Evolutionary conservation across 2,329 filamentous ascomycete genomes (phyloP), one percentile per base, ranked within the genome.

Genomic region (Teratosphaeria pseudoeucalypti): DNA sequence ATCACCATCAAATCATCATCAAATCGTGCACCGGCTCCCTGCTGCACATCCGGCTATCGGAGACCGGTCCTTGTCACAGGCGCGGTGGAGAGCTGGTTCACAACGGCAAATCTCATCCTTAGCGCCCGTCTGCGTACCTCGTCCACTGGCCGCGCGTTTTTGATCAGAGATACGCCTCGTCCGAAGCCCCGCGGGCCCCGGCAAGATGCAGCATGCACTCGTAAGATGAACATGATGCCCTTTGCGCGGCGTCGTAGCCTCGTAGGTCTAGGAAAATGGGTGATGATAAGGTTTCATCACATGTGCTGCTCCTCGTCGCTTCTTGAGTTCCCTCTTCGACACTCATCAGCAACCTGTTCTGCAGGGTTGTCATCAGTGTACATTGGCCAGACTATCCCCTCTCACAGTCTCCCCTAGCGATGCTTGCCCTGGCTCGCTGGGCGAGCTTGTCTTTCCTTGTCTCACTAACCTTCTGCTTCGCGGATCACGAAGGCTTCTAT

Each of bases 401-500:
- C 11, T 49, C 19, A 3, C 19, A 10, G 5, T 26, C n/a, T 49
- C n/a, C 16, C 9, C 10, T 4, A 23, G 43, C 43, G 19, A 49
- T 49, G 43, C 43, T 49, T 49, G 43, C 3, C 43, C 43, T 19
- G n/a, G 43, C 19, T 49, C 43, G 16, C 43, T 49, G 43, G 43
- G 43, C 43, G 43, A 49, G 43, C 43, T 49, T 26, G 43, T 49
- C 43, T 19, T 19, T 49, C n/a, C 43, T 49, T 26, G 43, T 49
- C 43, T 49, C 43, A 19, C 53, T 34, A 23, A 6, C 53, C 1
- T 37, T 55, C 7, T 59, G 27, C n/a, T 34, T 19, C 23, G 63
- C 64, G 23, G 63, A 61, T 37, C 58, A 62, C 9, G 59, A 64
- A 10, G 58, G 64, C 10, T 68, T 66, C 56, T 58, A 61, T 49